Conservation (phyloP, 2,329 filamentous ascomycete genomes). For the Sclerotinia glacialis region DNA sequence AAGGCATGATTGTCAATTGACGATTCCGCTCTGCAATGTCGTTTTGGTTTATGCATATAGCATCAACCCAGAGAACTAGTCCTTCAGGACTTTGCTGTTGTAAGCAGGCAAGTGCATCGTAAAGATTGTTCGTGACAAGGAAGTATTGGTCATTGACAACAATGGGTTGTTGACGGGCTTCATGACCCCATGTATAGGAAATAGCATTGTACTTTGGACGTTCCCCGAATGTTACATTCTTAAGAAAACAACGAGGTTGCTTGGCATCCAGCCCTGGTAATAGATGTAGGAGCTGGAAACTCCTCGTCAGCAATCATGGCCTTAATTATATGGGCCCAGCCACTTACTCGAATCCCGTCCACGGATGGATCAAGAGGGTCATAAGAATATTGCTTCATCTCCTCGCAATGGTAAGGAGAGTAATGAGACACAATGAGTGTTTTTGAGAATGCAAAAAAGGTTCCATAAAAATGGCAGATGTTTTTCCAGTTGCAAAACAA, state of each 20-base stretch:
- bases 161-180: conserved; percentile 25
- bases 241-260: conserved; percentile 9
- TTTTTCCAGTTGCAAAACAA: neutral
- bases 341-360: conserved; percentile 22
- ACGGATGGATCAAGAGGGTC: conserved; percentile 19
- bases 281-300: neutral
- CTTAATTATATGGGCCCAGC: no score
- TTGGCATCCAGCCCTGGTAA: neutral
- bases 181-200: conserved; percentile 35
- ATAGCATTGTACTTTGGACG: conserved; percentile 33
- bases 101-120: conserved; percentile 16
- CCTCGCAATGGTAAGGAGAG: neutral
- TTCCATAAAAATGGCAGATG: neutral
- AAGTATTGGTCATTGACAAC: conserved; percentile 26
- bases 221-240: conserved; percentile 24
- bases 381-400: conserved; percentile 14
- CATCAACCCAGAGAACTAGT: conserved; percentile 24
- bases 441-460: neutral
- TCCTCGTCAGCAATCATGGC: neutral
- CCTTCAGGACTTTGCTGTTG: neutral
- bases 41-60: conserved; percentile 26
- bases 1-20: conserved; percentile 24
- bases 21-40: conserved; percentile 22
- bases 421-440: neutral
- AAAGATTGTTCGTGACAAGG: conserved; percentile 14